Percentiles rank a stretch among this genome's conserved stretches.
These are phyloP conservation scores for Phytopythium sindhum DNA, from an alignment of 352 stramenopile species.

Conservation along the genomic window DNA sequence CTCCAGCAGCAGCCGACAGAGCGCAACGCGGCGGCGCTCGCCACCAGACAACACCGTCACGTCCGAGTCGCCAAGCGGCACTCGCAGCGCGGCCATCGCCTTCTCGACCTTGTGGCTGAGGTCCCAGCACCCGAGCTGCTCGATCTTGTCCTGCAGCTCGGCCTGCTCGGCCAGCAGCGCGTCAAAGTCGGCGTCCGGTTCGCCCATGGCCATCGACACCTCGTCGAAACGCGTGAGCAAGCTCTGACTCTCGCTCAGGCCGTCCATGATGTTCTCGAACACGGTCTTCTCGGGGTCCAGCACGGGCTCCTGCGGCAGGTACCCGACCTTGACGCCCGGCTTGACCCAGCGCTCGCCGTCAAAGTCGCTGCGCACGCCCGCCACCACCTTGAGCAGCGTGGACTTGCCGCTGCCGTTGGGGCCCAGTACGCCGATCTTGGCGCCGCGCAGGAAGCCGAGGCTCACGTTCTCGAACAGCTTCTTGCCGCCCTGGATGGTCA, in stretches of 20 bases:
- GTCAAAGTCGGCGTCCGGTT: conserved; percentile 90
- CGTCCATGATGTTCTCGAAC: conserved; percentile 90
- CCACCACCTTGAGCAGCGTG: conserved; percentile 96
- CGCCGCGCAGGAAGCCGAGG: conserved; percentile 84
- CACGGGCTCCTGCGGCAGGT: conserved; percentile 84
- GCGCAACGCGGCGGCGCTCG: conserved; percentile 94
- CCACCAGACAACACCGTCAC: conserved; percentile 87
- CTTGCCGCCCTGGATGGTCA: conserved; percentile 78
- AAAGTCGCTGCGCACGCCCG: conserved; percentile 83
- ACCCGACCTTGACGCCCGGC: conserved; percentile 81
- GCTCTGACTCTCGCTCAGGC: conserved; percentile 78
- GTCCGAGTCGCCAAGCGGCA: conserved; percentile 62
- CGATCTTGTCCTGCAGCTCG: conserved; percentile 86
- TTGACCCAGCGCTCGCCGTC: conserved; percentile 89
- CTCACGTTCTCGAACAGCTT: conserved; percentile 83
- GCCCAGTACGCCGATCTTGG: conserved; percentile 94
- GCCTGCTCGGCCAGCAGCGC: conserved; percentile 77
- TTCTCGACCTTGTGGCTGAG: conserved; percentile 79
- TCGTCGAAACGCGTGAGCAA: conserved; percentile 83
- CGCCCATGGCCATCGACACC: conserved; percentile 86
- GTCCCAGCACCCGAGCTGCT: conserved; percentile 82
- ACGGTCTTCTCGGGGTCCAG: conserved; percentile 84
- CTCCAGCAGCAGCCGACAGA: conserved; percentile 94
- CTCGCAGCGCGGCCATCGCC: conserved; percentile 75
- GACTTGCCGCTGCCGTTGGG: conserved; percentile 95